Base-by-base conservation (phyloP, 176 grass and related monocot genomes). In the Themeda triandra region DNA sequence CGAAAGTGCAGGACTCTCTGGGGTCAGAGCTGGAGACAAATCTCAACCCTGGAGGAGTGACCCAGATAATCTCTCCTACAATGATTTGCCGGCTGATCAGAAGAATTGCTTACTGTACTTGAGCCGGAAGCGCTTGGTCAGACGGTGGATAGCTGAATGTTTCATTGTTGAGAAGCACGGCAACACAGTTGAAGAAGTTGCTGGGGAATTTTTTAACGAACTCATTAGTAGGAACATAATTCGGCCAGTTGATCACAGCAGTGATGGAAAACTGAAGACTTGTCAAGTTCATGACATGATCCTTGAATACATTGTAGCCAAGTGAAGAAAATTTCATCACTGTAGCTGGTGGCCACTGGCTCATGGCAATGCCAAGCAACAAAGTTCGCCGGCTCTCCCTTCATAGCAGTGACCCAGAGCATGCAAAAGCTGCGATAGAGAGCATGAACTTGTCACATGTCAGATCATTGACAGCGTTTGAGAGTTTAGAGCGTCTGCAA, bases 291-390 rank as follows among this genome's bases (percentile, higher is more conserved):
- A 82, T 72, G 80, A 72, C 15, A 82, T 72, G 80, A 25, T 73
- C 15, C 32, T 86, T 31, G 42, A 73, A 40, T 86, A 86, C 3
- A 86, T 86, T 5, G 17, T 86, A 4, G 24, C 72, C 80, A 71
- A 72, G 76, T 4, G 69, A 73, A n/a, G 84, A 86, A 41, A 80
- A 80, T 39, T 86, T 86, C 6, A 86, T 80, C 13, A 86, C 84
- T 8, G 68, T 86, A 1, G 14, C 73, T 30, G 84, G 68, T 3
- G 84, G 77, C 4, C 77, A 80, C 42, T 80, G 77, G 76, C 69
- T 73, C 13, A 63, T 56, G 5, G 27, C 75, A 31, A 37, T 37
- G 36, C 36, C 36, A 37, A 37, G 36, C 36, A 37, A 37, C 39
- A 79, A 79, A 19, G 53, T 86, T 2, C 76, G 84, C 1, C 66